phyloP scores from a whole-genome alignment of 345 rosid genomes.

The Combretum micranthum region DNA sequence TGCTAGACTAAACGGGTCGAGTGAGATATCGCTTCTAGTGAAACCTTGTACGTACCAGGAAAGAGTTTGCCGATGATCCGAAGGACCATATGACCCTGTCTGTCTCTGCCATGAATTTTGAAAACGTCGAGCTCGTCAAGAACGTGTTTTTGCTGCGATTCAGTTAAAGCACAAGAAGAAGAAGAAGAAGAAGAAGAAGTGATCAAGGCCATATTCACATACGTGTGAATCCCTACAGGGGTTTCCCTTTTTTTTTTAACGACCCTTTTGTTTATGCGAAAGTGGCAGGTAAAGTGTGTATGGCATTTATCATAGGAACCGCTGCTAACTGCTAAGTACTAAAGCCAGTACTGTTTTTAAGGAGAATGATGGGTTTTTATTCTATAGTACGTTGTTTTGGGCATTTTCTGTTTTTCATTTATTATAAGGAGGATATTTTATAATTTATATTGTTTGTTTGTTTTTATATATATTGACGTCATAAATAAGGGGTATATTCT shows the following conservation, averaged over 20 bases:
- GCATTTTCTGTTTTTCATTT: no score
- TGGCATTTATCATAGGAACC: neutral
- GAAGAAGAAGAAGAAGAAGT: neutral
- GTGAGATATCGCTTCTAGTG: neutral
- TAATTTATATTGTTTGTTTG: neutral
- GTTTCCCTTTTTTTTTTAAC: no score
- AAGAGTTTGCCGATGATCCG: conserved; percentile 35
- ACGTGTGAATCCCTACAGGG: no score
- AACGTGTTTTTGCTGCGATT: conserved; percentile 24
- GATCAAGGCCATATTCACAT: neutral
- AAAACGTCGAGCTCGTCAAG: conserved; percentile 30
- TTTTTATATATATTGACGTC: neutral
- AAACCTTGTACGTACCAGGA: conserved; percentile 26
- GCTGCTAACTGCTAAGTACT: no score
- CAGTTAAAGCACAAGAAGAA: conserved; percentile 1
- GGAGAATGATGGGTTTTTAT: no score
- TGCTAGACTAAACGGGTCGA: no score
- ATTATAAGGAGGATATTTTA: neutral
- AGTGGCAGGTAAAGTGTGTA: no score
- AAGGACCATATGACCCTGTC: conserved; percentile 32
- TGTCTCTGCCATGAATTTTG: conserved; percentile 42
- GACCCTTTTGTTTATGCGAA: no score
- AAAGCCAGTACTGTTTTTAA: no score
- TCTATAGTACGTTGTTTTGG: no score
- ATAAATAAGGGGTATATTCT: conserved; percentile 19